A percentile compares a stretch with the other conserved stretches of the same genome.
Conservation (phyloP, 2,329 filamentous ascomycete genomes). For the Aaosphaeria arxii region DNA sequence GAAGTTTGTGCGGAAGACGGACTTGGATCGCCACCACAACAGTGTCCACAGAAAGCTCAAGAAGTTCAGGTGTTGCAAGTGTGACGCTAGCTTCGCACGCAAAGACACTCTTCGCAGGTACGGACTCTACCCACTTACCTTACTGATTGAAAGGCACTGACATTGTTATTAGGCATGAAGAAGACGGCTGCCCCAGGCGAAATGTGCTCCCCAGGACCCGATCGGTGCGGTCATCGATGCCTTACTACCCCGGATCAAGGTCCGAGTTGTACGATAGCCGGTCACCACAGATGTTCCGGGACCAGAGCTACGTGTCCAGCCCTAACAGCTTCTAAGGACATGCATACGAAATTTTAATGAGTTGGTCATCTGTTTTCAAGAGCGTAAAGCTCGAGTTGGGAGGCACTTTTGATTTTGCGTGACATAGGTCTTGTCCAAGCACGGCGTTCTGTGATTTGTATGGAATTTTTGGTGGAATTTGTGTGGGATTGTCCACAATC, state of each 20-base stretch:
- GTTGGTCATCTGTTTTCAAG: neutral
- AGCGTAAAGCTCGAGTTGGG: too few relatives aligned
- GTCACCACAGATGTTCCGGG: slow-evolving; percentile 11
- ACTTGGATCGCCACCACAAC: slow-evolving; percentile 59
- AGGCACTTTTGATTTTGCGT: neutral
- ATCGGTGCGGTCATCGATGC: slow-evolving; percentile 11
- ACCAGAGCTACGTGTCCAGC: slow-evolving; percentile 10
- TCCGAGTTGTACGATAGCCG: slow-evolving; percentile 5
- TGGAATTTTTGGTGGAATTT: neutral
- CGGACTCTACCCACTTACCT: slow-evolving; percentile 18
- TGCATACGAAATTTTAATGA: neutral
- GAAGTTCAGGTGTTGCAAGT: slow-evolving; percentile 68
- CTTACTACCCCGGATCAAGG: slow-evolving; percentile 14
- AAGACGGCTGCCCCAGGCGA: slow-evolving; percentile 70
- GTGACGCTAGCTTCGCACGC: slow-evolving; percentile 68
- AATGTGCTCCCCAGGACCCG: slow-evolving; percentile 11
- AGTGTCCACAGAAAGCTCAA: slow-evolving; percentile 72
- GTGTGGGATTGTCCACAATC: slow-evolving; percentile 2
- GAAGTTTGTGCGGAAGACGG: slow-evolving; percentile 79
- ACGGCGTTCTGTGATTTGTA: slow-evolving; percentile 3
- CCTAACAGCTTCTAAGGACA: slow-evolving; percentile 6
- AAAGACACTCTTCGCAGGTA: slow-evolving; percentile 82
- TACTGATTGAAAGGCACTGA: slow-evolving; percentile 12
- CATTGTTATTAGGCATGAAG: slow-evolving; percentile 61
- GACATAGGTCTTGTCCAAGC: slow-evolving; percentile 1